Evolutionary conservation across 2,329 filamentous ascomycete species (phyloP).

Genomic region (Xylaria multiplex): DNA sequence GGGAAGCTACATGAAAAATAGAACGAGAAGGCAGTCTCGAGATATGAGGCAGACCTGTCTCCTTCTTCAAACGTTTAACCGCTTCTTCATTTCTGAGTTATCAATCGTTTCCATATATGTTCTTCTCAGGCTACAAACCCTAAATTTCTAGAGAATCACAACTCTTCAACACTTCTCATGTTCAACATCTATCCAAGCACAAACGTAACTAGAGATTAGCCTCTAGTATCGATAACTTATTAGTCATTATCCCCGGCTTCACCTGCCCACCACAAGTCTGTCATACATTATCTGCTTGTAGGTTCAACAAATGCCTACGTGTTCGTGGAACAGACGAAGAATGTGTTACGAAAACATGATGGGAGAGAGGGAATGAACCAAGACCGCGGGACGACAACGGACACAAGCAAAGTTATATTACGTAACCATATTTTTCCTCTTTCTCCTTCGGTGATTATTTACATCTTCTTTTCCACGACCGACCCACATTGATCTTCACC

Average conservation of each 20-base stretch:
- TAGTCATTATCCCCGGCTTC: background rate
- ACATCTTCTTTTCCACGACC: background rate
- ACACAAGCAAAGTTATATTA: constrained; percentile 26
- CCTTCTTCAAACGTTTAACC: background rate
- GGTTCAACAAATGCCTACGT: background rate
- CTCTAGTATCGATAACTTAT: background rate
- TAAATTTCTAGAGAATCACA: background rate
- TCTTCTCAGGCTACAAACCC: background rate
- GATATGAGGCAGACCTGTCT: background rate
- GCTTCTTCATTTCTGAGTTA: background rate
- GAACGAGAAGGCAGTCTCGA: background rate
- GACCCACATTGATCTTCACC: background rate
- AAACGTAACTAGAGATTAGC: background rate
- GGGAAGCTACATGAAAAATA: background rate
- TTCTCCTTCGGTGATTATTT: background rate
- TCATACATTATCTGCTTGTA: constrained; percentile 1
- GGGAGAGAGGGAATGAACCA: constrained; percentile 10
- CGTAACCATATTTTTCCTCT: constrained; percentile 1
- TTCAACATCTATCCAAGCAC: background rate
- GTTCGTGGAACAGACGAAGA: background rate
- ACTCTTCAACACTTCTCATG: no score
- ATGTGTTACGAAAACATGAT: constrained; percentile 8
- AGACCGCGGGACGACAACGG: constrained; percentile 16
- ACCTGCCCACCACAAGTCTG: background rate
- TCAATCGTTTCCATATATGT: background rate